phyloP scores from a whole-genome alignment of 1,284 basidiomycete species.

The Erythrobasidium hasegawianum region DNA sequence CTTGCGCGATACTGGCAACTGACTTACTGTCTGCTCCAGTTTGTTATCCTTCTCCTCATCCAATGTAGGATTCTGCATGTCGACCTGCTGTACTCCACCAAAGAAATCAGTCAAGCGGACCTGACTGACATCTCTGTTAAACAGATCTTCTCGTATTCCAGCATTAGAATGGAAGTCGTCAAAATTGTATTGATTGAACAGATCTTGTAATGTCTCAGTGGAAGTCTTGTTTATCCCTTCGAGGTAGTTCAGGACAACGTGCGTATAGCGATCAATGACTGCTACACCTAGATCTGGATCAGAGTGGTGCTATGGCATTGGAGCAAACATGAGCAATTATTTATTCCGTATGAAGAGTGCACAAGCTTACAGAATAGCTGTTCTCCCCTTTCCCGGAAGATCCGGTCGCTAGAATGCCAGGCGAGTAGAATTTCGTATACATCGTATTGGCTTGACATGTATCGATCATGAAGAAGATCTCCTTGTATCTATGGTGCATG shows the following conservation, averaged over 20 bases:
- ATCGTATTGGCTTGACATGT: conserved; percentile 97
- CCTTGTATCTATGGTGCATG: conserved; percentile 69
- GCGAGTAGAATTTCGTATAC: conserved; percentile 91
- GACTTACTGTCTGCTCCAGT: background rate
- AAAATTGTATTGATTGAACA: conserved; percentile 80
- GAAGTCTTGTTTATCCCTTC: conserved; percentile 89
- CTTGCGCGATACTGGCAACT: no score
- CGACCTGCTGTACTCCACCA: conserved; percentile 81
- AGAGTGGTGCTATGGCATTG: conserved; percentile 77
- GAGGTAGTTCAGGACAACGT: conserved; percentile 84
- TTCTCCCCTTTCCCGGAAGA: conserved; percentile 83
- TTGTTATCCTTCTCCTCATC: background rate
- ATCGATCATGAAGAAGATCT: conserved; percentile 96
- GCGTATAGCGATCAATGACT: conserved; percentile 92
- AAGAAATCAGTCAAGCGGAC: conserved; percentile 91
- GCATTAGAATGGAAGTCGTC: conserved; percentile 74
- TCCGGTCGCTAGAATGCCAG: conserved; percentile 90
- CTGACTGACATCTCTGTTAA: conserved; percentile 62
- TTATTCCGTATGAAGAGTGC: no score
- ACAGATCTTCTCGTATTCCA: conserved; percentile 81
- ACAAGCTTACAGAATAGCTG: conserved; percentile 75
- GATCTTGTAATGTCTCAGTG: conserved; percentile 71
- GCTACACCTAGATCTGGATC: conserved; percentile 91
- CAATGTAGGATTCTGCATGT: conserved; percentile 47
- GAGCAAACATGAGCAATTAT: background rate